A percentile compares a stretch with the other conserved stretches of the same genome.
Conservation (phyloP, 306 rosid species). For the Corylus americana region DNA sequence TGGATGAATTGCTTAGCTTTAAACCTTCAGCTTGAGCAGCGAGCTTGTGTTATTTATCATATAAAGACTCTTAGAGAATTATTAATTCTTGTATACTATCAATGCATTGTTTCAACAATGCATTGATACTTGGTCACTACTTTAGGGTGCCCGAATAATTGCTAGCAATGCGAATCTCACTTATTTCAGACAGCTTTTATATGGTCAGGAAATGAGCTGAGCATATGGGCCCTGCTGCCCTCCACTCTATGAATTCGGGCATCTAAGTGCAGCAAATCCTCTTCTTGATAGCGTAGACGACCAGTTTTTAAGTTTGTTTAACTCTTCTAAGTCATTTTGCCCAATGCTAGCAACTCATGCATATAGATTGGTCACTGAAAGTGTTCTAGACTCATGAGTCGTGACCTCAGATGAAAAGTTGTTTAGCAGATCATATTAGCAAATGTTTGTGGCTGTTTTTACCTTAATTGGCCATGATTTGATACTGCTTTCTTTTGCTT, state of each 20-base stretch:
- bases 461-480: not conserved
- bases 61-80: no score
- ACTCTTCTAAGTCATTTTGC: not conserved
- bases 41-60: not conserved
- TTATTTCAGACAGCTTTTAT: no score
- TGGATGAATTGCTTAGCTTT: not conserved
- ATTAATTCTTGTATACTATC: not conserved
- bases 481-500: slow-evolving; percentile 1
- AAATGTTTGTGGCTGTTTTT: not conserved
- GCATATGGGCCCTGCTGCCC: no score
- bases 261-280: no score
- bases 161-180: no score
- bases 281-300: not conserved
- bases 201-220: no score
- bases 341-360: not conserved
- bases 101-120: not conserved
- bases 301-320: not conserved
- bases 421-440: not conserved
- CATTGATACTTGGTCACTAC: not conserved
- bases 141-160: no score
- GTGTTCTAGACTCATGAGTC: not conserved
- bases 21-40: not conserved
- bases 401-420: not conserved
- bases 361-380: not conserved
- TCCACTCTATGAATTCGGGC: no score